Percentiles rank a stretch among this genome's conserved stretches.
Conservation (phyloP, 2,329 filamentous ascomycete genomes). For the Penicillium sp. region DNA sequence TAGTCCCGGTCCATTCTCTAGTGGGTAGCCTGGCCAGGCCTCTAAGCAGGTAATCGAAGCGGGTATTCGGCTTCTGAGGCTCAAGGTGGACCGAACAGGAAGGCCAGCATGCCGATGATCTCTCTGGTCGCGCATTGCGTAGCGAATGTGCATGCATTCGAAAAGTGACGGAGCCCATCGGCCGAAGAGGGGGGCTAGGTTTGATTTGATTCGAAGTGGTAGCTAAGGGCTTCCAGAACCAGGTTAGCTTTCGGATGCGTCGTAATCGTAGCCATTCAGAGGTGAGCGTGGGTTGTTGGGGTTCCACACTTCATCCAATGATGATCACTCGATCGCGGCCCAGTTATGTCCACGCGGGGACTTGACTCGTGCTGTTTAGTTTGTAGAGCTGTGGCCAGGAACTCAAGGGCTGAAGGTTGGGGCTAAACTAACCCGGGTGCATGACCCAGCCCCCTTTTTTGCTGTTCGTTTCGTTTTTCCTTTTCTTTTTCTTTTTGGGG, state of each 20-base stretch:
- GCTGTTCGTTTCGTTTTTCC: slow-evolving; percentile 4
- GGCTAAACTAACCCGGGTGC: slow-evolving; percentile 24
- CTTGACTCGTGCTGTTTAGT: not conserved
- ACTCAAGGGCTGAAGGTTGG: slow-evolving; percentile 22
- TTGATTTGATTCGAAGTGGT: slow-evolving; percentile 2
- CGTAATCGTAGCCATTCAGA: slow-evolving; percentile 13
- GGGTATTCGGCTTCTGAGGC: slow-evolving; percentile 18
- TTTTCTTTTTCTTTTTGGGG: not conserved
- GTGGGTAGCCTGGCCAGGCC: not conserved
- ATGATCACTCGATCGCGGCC: not conserved
- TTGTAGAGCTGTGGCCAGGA: not conserved
- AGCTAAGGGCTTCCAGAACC: slow-evolving; percentile 18
- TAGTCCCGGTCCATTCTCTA: not conserved
- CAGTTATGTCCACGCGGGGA: not conserved
- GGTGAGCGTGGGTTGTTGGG: not conserved
- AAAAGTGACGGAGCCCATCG: not conserved
- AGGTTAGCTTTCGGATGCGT: slow-evolving; percentile 16
- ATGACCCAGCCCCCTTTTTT: slow-evolving; percentile 11
- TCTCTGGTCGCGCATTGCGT: slow-evolving; percentile 6
- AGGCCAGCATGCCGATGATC: slow-evolving; percentile 3
- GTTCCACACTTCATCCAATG: not conserved
- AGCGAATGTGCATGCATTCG: slow-evolving; percentile 12
- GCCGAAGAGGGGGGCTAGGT: slow-evolving; percentile 1
- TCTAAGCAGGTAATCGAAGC: slow-evolving; percentile 8
- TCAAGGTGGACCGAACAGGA: slow-evolving; percentile 12